Conservation (phyloP, 805 yeast genomes). For the Kodamaea laetipori region DNA sequence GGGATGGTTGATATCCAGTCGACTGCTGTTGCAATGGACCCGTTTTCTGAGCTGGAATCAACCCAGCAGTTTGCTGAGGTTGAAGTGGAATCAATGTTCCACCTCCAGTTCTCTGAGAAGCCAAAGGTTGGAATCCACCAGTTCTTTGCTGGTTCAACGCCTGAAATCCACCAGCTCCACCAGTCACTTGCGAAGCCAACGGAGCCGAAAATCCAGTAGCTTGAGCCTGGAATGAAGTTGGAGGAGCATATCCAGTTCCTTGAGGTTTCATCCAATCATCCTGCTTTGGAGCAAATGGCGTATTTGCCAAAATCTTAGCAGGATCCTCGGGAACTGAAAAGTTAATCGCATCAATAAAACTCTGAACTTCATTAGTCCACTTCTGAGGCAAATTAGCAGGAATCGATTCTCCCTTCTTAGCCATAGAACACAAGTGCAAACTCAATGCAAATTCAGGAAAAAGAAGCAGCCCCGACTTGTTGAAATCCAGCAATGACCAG, state of each 20-base stretch:
- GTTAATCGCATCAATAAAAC: constrained; percentile 86
- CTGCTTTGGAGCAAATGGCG: constrained; percentile 41
- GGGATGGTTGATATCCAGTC: constrained; percentile 22
- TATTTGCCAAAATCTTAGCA: constrained; percentile 39
- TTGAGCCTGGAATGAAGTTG: constrained; percentile 42
- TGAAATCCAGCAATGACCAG: constrained; percentile 91
- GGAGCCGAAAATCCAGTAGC: constrained; percentile 37
- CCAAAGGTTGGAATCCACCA: constrained; percentile 22
- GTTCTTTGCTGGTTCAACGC: constrained; percentile 21
- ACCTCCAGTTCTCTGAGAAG: constrained; percentile 49
- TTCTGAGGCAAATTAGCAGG: constrained; percentile 73
- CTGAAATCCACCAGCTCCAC: constrained; percentile 28
- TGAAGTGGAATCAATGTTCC: constrained; percentile 49
- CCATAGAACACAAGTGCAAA: constrained; percentile 79
- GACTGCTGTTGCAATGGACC: constrained; percentile 33
- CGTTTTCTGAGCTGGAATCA: constrained; percentile 50
- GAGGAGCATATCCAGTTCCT: constrained; percentile 30
- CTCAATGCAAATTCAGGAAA: constrained; percentile 96
- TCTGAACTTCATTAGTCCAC: constrained; percentile 79
- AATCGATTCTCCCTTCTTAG: constrained; percentile 73
- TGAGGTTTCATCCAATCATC: constrained; percentile 36
- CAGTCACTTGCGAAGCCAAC: constrained; percentile 17
- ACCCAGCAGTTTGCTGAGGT: constrained; percentile 72
- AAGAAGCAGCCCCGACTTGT: constrained; percentile 77
- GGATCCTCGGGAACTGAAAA: constrained; percentile 70